Evolutionary conservation across 2,329 filamentous ascomycete genomes (phyloP).

Genomic region (Colletotrichum zoysiae): DNA sequence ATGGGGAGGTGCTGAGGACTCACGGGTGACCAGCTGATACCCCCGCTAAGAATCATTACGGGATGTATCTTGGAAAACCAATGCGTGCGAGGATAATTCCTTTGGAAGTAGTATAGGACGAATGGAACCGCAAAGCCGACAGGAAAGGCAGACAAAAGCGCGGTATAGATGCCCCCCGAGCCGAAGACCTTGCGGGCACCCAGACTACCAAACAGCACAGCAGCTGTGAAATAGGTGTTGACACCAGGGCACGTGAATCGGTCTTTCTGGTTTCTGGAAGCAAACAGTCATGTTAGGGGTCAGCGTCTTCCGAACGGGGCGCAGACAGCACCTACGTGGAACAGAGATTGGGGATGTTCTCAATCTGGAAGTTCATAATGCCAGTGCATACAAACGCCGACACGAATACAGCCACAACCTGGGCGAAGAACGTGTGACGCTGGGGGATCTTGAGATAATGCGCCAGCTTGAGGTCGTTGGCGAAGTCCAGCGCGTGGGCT

Average conservation of each 20-base stretch:
- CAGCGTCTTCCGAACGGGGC: no score
- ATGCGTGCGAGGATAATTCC: conserved; percentile 49
- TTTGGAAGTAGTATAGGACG: conserved; percentile 49
- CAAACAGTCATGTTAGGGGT: neutral
- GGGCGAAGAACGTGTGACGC: conserved; percentile 52
- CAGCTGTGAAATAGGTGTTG: conserved; percentile 53
- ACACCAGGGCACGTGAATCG: conserved; percentile 48
- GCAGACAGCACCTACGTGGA: conserved; percentile 30
- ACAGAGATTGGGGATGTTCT: conserved; percentile 48
- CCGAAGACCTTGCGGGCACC: conserved; percentile 56
- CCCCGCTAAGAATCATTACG: conserved; percentile 54
- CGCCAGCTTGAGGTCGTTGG: conserved; percentile 52
- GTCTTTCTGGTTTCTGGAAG: conserved; percentile 41
- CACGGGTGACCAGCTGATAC: conserved; percentile 50
- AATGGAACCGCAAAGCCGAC: conserved; percentile 52
- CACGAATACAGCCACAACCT: conserved; percentile 52
- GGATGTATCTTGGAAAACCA: conserved; percentile 56
- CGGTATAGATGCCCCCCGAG: conserved; percentile 51
- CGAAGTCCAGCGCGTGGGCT: conserved; percentile 53
- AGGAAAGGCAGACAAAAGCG: conserved; percentile 52
- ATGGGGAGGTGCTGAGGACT: neutral
- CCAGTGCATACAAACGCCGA: conserved; percentile 52
- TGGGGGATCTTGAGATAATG: conserved; percentile 61
- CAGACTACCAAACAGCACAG: conserved; percentile 57
- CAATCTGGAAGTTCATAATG: conserved; percentile 53